Percentiles rank a stretch among this genome's conserved stretches.
These are phyloP conservation scores for Alternaria brassicae DNA, from an alignment of 2,329 filamentous ascomycete genomes.

Conservation along the genomic window DNA sequence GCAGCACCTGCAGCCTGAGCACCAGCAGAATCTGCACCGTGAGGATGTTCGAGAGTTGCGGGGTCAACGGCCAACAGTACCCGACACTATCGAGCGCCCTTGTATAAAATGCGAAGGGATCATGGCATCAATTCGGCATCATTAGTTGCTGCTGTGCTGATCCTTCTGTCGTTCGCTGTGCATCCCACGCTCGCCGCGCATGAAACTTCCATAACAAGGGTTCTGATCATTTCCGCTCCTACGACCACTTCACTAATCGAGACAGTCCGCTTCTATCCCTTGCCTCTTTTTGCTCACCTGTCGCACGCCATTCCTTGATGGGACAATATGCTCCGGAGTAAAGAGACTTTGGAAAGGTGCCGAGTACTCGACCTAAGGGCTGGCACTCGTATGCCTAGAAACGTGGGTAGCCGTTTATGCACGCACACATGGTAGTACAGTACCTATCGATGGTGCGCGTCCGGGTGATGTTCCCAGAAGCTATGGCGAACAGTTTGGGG, in stretches of 20 bases:
- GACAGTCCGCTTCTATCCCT: conserved; percentile 21
- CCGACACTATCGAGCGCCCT: background rate
- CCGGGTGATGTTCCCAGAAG: background rate
- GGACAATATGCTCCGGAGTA: conserved; percentile 13
- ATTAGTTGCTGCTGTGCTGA: conserved; percentile 13
- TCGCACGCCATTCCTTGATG: conserved; percentile 11
- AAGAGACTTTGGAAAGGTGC: conserved; percentile 18
- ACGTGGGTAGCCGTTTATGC: conserved; percentile 12
- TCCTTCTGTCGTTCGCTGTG: conserved; percentile 15
- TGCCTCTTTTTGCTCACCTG: conserved; percentile 9
- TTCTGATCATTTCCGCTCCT: conserved; percentile 34
- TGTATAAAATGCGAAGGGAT: background rate
- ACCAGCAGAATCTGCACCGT: conserved; percentile 7
- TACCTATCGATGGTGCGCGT: conserved; percentile 16
- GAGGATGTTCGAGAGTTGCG: conserved; percentile 12
- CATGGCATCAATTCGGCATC: conserved; percentile 3
- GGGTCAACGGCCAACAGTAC: conserved; percentile 12
- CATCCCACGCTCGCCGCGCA: conserved; percentile 12
- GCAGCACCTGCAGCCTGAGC: too few relatives aligned
- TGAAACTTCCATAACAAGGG: conserved; percentile 32
- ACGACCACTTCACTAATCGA: conserved; percentile 32
- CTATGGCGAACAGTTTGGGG: conserved; percentile 9
- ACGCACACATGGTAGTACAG: conserved; percentile 10
- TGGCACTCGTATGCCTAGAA: conserved; percentile 4
- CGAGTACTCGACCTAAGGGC: background rate